These are phyloP conservation scores for Steccherinum ochraceum DNA, from an alignment of 768 basidiomycete species.

Conservation along the genomic window DNA sequence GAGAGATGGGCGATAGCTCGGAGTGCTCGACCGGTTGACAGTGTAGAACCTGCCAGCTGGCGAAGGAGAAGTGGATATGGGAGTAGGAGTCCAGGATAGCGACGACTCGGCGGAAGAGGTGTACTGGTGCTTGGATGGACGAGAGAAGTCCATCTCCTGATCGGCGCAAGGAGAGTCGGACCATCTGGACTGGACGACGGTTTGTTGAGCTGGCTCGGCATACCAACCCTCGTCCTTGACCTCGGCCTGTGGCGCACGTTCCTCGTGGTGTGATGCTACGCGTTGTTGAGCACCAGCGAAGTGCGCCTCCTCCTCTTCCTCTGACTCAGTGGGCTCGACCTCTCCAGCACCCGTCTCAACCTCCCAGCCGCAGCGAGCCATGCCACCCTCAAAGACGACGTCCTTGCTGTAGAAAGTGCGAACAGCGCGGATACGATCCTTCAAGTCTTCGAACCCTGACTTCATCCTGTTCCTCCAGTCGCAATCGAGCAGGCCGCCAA, in stretches of 20 bases:
- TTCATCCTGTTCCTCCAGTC: constrained; percentile 30
- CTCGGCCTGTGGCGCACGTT: constrained; percentile 38
- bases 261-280: constrained; percentile 28
- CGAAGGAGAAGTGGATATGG: constrained; percentile 3
- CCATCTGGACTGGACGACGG: constrained; percentile 10
- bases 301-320: constrained; percentile 41
- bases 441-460: constrained; percentile 36
- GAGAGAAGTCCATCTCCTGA: constrained; percentile 25
- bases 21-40: background rate
- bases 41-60: background rate
- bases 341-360: constrained; percentile 41
- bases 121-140: background rate
- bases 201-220: constrained; percentile 7
- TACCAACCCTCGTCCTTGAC: constrained; percentile 54
- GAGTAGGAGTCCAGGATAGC: background rate
- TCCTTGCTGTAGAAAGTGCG: constrained; percentile 67
- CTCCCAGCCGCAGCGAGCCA: constrained; percentile 77
- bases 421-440: constrained; percentile 49
- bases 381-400: constrained; percentile 73
- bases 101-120: constrained; percentile 12
- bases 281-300: constrained; percentile 24
- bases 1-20: background rate
- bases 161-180: constrained; percentile 8
- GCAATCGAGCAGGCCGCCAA: constrained; percentile 19
- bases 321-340: constrained; percentile 42